These are phyloP conservation scores for Tanacetum coccineum DNA, from an alignment of 129 eudicot species.

Conservation along the genomic window DNA sequence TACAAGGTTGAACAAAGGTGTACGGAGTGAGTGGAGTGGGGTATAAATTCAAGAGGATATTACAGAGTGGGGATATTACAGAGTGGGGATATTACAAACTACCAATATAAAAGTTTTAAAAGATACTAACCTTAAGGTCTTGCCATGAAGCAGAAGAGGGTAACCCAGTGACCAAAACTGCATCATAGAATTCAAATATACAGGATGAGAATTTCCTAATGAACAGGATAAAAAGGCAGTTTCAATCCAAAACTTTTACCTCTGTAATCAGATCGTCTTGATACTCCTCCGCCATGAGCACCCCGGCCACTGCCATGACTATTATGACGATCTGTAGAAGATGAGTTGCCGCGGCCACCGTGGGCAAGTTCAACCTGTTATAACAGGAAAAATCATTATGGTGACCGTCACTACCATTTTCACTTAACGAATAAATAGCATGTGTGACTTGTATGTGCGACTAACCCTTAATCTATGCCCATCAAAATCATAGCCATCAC, in stretches of 20 bases:
- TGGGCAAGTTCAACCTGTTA: slow-evolving; percentile 90
- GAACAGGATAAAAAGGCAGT: background rate
- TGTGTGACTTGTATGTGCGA: slow-evolving; percentile 24
- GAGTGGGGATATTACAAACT: too few species aligned
- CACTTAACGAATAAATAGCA: background rate
- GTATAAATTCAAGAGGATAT: too few species aligned
- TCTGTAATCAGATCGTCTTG: slow-evolving; percentile 78
- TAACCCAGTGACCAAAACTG: slow-evolving; percentile 80
- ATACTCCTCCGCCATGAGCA: slow-evolving; percentile 66
- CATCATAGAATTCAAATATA: background rate
- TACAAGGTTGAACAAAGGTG: too few species aligned
- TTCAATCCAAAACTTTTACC: slow-evolving; percentile 36
- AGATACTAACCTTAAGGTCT: slow-evolving; percentile 72
- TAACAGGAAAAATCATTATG: slow-evolving; percentile 8
- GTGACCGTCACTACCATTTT: background rate
- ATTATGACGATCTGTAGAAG: slow-evolving; percentile 63
- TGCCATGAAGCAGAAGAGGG: slow-evolving; percentile 97
- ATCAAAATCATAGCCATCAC: slow-evolving; percentile 95
- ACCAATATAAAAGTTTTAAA: background rate
- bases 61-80: too few species aligned
- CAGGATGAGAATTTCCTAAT: background rate
- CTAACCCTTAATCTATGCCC: slow-evolving; percentile 85
- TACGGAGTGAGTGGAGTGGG: too few species aligned
- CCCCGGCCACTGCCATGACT: slow-evolving; percentile 58
- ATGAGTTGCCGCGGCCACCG: slow-evolving; percentile 91